These are phyloP conservation scores for Tympanopsis confertula DNA, from an alignment of 2,329 filamentous ascomycete genomes.

Conservation along the genomic window DNA sequence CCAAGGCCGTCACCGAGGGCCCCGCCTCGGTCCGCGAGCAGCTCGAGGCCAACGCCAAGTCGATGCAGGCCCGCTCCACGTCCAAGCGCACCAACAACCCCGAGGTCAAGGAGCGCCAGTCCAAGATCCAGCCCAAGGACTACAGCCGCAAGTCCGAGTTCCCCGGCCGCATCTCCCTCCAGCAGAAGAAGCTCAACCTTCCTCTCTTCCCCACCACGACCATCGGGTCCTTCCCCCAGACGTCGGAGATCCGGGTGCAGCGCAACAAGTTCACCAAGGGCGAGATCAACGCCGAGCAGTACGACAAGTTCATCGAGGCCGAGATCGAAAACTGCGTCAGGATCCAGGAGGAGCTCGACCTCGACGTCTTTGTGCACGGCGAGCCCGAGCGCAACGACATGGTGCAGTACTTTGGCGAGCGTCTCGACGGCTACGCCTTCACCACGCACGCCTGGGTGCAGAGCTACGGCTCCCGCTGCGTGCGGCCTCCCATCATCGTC, in stretches of 20 bases:
- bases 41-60: slow-evolving; percentile 95
- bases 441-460: slow-evolving; percentile 99
- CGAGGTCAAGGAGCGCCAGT: slow-evolving; percentile 90
- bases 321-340: slow-evolving; percentile 92
- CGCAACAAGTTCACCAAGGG: slow-evolving; percentile 99
- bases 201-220: slow-evolving; percentile 98
- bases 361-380: slow-evolving; percentile 95
- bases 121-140: slow-evolving; percentile 69
- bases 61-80: slow-evolving; percentile 76
- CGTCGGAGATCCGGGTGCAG: slow-evolving; percentile 92
- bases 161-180: slow-evolving; percentile 70
- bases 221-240: slow-evolving; percentile 98
- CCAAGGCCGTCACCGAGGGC: slow-evolving; percentile 92
- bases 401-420: slow-evolving; percentile 99
- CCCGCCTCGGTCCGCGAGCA: slow-evolving; percentile 74
- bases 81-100: slow-evolving; percentile 95
- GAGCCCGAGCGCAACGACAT: slow-evolving; percentile 99
- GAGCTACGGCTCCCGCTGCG: slow-evolving; percentile 95
- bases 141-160: slow-evolving; percentile 92
- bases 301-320: slow-evolving; percentile 98
- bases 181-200: slow-evolving; percentile 85
- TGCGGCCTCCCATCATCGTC: slow-evolving; percentile 95
- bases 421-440: slow-evolving; percentile 92
- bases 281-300: slow-evolving; percentile 82
- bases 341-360: slow-evolving; percentile 94